These are phyloP conservation scores for Maudiozyma humilis DNA, from an alignment of 1,139 yeast species.

Conservation along the genomic window DNA sequence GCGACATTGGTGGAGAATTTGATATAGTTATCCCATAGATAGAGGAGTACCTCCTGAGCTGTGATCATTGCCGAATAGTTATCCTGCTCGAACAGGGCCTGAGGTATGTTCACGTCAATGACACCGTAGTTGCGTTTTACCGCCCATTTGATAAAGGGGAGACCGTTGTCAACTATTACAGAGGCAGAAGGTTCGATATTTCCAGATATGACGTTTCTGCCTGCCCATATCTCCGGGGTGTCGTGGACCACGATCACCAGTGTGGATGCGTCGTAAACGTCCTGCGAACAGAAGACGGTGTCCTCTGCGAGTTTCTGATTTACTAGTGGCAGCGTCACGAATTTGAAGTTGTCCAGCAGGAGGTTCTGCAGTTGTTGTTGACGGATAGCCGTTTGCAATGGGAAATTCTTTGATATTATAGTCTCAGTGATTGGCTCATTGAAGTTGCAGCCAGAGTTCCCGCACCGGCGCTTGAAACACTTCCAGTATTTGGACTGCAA, in stretches of 20 bases:
- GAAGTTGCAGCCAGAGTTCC: slow-evolving; percentile 34
- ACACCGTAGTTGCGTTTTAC: slow-evolving; percentile 57
- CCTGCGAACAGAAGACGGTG: slow-evolving; percentile 68
- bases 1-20: slow-evolving; percentile 60
- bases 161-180: slow-evolving; percentile 53
- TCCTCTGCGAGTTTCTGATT: slow-evolving; percentile 51
- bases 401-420: slow-evolving; percentile 33
- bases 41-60: slow-evolving; percentile 68
- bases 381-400: slow-evolving; percentile 64
- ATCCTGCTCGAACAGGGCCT: slow-evolving; percentile 33
- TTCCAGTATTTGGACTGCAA: slow-evolving; percentile 85
- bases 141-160: slow-evolving; percentile 54
- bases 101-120: slow-evolving; percentile 76
- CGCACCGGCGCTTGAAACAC: slow-evolving; percentile 58
- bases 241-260: slow-evolving; percentile 74
- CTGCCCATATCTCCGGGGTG: slow-evolving; percentile 91
- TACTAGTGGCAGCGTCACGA: slow-evolving; percentile 64
- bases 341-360: slow-evolving; percentile 39
- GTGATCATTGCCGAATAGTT: slow-evolving; percentile 54
- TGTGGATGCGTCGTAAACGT: slow-evolving; percentile 55
- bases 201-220: slow-evolving; percentile 73
- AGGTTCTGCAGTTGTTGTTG: slow-evolving; percentile 56
- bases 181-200: slow-evolving; percentile 65
- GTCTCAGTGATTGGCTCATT: slow-evolving; percentile 21
- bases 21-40: slow-evolving; percentile 86